phyloP scores from a whole-genome alignment of 495 filamentous ascomycete genomes.

The Astrothelium macrocarpum region DNA sequence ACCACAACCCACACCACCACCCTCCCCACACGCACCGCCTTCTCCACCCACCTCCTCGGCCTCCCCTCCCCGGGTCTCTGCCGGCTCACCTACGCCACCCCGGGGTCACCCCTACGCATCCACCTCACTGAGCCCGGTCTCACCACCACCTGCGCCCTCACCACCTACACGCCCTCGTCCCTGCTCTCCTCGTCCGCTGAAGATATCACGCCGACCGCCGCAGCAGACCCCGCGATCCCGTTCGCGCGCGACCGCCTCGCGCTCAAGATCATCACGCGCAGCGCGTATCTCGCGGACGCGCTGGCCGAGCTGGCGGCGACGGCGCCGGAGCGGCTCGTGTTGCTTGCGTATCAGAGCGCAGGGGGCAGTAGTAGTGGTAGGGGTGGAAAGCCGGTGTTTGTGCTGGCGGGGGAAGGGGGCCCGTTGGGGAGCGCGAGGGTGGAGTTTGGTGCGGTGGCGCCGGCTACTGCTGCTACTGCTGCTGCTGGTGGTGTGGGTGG shows the following conservation, averaged over 20 bases:
- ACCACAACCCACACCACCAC: constrained; percentile 26
- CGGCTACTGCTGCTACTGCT: not conserved
- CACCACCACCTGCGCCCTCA: constrained; percentile 81
- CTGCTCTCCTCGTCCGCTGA: too few species aligned
- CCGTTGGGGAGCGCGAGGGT: constrained; percentile 71
- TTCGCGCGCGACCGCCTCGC: constrained; percentile 66
- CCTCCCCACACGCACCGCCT: constrained; percentile 43
- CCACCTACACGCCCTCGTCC: constrained; percentile 81
- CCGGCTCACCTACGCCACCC: constrained; percentile 60
- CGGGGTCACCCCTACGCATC: constrained; percentile 68
- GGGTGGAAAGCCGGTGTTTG: constrained; percentile 49
- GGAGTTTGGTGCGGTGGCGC: constrained; percentile 54
- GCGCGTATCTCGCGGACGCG: constrained; percentile 73
- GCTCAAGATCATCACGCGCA: constrained; percentile 92
- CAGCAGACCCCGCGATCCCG: constrained; percentile 48
- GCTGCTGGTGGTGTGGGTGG: constrained; percentile 28
- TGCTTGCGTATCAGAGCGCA: constrained; percentile 46
- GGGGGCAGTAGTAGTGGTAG: not conserved
- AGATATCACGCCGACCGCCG: not conserved
- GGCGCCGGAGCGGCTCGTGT: constrained; percentile 40
- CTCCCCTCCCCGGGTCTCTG: constrained; percentile 61
- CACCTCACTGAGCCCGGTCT: constrained; percentile 76
- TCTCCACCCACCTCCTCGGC: constrained; percentile 65
- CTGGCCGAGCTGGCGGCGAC: constrained; percentile 72
- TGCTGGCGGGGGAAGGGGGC: constrained; percentile 62